Conservation (phyloP, 495 filamentous ascomycete genomes). For the Aspergillus saccharolyticus region DNA sequence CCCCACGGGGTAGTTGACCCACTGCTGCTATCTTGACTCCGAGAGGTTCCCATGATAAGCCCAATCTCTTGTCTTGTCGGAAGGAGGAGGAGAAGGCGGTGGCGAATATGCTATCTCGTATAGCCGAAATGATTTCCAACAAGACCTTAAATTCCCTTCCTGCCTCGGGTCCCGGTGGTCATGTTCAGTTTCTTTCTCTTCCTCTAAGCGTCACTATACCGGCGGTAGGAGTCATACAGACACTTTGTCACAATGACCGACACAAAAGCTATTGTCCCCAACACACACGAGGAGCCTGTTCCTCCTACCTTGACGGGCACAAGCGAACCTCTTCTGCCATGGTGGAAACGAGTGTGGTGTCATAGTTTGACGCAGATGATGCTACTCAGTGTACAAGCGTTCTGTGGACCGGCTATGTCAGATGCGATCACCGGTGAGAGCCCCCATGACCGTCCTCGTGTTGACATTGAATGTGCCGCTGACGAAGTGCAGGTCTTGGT, state of each 20-base stretch:
- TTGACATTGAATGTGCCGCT: constrained; percentile 1
- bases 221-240: no score
- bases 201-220: not conserved
- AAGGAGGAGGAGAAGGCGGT: not conserved
- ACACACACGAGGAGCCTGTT: not conserved
- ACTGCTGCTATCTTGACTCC: not conserved
- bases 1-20: constrained; percentile 13
- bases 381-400: constrained; percentile 20
- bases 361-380: constrained; percentile 33
- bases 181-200: not conserved
- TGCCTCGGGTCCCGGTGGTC: not conserved
- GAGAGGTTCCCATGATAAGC: constrained; percentile 3
- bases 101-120: not conserved
- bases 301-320: not conserved
- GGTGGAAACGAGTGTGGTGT: constrained; percentile 27
- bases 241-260: constrained; percentile 12
- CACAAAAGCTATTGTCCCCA: constrained; percentile 12
- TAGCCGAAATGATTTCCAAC: not conserved
- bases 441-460: no score
- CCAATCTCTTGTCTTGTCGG: not conserved
- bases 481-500: constrained; percentile 22
- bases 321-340: constrained; percentile 19
- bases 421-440: constrained; percentile 27
- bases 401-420: constrained; percentile 18
- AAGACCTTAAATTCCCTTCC: constrained; percentile 4